phyloP scores from a whole-genome alignment of 1,284 basidiomycete species.

The Austroboletus niveus region DNA sequence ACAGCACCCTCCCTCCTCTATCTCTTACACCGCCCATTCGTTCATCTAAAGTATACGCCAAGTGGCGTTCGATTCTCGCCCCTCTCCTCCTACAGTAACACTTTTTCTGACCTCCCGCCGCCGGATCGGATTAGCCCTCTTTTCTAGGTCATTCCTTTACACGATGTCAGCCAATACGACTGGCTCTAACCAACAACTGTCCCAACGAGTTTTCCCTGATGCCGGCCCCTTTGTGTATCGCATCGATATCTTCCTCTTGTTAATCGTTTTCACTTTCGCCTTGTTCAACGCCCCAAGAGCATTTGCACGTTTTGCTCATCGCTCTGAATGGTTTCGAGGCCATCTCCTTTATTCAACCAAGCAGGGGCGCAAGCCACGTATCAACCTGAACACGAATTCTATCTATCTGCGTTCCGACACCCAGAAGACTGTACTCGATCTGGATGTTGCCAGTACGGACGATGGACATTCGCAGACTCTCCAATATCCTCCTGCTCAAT shows the following conservation, averaged over 20 bases:
- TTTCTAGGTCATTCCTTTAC: slow-evolving; percentile 6
- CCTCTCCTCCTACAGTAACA: neutral
- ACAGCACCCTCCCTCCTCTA: neutral
- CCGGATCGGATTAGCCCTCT: slow-evolving; percentile 2
- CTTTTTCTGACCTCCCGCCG: neutral
- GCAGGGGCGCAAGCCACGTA: slow-evolving; percentile 10
- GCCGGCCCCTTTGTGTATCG: slow-evolving; percentile 37
- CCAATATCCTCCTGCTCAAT: neutral
- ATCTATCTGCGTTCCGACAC: slow-evolving; percentile 21
- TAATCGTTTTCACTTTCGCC: slow-evolving; percentile 38
- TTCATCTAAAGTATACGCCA: neutral
- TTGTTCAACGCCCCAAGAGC: slow-evolving; percentile 46
- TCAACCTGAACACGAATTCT: slow-evolving; percentile 23
- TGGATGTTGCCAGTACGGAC: slow-evolving; percentile 18
- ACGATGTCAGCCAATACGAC: slow-evolving; percentile 1
- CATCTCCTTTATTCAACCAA: slow-evolving; percentile 37
- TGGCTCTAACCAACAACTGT: neutral
- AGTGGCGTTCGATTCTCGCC: neutral
- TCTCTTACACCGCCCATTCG: neutral
- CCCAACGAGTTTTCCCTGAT: neutral
- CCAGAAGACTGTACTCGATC: slow-evolving; percentile 15
- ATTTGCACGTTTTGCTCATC: slow-evolving; percentile 45
- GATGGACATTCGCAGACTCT: slow-evolving; percentile 6
- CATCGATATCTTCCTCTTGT: slow-evolving; percentile 45
- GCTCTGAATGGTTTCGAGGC: slow-evolving; percentile 47